phyloP scores from a whole-genome alignment of 2,329 filamentous ascomycete species.

The Colletotrichum scovillei region DNA sequence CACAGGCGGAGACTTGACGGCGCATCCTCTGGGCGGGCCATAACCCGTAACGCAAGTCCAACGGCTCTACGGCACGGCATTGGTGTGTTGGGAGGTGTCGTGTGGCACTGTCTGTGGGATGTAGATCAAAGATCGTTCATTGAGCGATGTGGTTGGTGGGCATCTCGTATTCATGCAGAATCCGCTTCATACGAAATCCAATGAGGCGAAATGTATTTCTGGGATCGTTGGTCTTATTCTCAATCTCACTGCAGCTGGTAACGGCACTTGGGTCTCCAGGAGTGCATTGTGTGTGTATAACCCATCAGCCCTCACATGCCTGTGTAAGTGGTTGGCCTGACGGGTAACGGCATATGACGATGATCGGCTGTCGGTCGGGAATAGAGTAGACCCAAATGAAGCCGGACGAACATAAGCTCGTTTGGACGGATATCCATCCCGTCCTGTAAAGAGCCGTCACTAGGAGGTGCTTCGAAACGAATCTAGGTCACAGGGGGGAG shows the following conservation, averaged over 20 bases:
- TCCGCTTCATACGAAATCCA: constrained; percentile 11
- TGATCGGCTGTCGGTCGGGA: constrained; percentile 15
- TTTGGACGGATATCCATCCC: constrained; percentile 5
- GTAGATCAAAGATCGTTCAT: constrained; percentile 22
- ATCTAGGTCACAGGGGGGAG: constrained; percentile 14
- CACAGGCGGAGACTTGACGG: constrained; percentile 12
- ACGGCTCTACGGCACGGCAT: constrained; percentile 14
- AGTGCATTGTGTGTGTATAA: neutral
- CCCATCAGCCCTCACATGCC: neutral
- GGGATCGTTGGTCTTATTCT: neutral
- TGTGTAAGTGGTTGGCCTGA: constrained; percentile 8
- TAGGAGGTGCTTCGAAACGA: constrained; percentile 13
- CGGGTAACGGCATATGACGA: constrained; percentile 15
- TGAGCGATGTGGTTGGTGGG: constrained; percentile 17
- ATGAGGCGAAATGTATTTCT: constrained; percentile 14
- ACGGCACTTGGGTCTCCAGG: neutral
- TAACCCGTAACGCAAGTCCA: constrained; percentile 9
- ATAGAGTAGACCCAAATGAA: constrained; percentile 5
- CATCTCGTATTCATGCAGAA: constrained; percentile 35
- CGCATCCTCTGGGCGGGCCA: constrained; percentile 6
- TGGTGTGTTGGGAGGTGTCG: constrained; percentile 3
- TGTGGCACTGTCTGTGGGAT: constrained; percentile 12
- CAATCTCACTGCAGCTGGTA: constrained; percentile 5
- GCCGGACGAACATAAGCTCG: neutral
- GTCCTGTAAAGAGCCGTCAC: constrained; percentile 18